These are phyloP conservation scores for Ricinus communis DNA, from an alignment of 345 rosid genomes.

Conservation along the genomic window DNA sequence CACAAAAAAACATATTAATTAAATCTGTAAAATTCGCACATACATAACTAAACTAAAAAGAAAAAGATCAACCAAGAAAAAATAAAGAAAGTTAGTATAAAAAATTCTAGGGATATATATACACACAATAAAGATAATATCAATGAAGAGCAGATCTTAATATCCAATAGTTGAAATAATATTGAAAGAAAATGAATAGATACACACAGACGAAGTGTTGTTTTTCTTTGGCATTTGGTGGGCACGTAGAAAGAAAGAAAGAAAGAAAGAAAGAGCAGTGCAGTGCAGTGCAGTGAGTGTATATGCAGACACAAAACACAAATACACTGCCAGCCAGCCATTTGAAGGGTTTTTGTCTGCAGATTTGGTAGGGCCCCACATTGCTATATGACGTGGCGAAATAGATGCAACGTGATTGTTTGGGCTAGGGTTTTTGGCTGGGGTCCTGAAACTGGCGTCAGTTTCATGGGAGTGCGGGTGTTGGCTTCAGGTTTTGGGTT, in stretches of 20 bases:
- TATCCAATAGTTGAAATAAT: not conserved
- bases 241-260: conserved; percentile 20
- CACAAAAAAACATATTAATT: not conserved
- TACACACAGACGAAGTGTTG: not conserved
- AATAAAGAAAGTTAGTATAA: not conserved
- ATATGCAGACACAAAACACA: too few relatives aligned
- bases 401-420: not conserved
- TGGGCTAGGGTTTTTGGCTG: not conserved
- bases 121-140: not conserved
- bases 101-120: not conserved
- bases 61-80: not conserved
- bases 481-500: conserved; percentile 7
- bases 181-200: not conserved
- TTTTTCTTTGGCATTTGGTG: conserved; percentile 2
- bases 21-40: not conserved
- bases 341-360: not conserved
- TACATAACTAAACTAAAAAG: not conserved
- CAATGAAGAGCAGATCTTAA: not conserved
- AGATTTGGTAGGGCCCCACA: not conserved
- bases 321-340: not conserved
- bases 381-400: conserved; percentile 6
- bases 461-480: conserved; percentile 13
- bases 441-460: not conserved
- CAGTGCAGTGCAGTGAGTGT: too few relatives aligned
- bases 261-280: not conserved